A percentile compares a stretch with the other conserved stretches of the same genome.
Conservation (phyloP, 768 basidiomycete genomes). For the Mycena alexandri region DNA sequence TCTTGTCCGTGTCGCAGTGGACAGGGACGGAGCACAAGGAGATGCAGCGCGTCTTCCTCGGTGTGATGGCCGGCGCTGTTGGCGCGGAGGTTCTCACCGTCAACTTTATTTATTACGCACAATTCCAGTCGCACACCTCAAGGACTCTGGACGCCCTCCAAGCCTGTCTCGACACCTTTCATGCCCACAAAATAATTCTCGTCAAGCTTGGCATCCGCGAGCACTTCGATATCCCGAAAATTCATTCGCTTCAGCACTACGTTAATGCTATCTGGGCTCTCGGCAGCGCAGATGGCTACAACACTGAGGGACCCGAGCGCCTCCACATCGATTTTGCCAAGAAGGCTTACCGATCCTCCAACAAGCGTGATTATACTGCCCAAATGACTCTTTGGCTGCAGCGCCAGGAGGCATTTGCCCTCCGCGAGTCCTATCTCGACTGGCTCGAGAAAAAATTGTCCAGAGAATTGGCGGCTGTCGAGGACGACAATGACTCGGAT, state of each 20-base stretch:
- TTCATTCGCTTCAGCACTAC: slow-evolving; percentile 23
- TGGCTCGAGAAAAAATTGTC: slow-evolving; percentile 38
- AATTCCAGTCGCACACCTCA: slow-evolving; percentile 13
- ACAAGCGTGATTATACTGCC: slow-evolving; percentile 39
- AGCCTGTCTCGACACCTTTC: slow-evolving; percentile 14
- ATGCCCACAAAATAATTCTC: slow-evolving; percentile 3
- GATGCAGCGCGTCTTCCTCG: slow-evolving; percentile 41
- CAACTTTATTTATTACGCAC: slow-evolving; percentile 40
- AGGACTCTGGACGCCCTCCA: slow-evolving; percentile 11
- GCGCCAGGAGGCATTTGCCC: slow-evolving; percentile 45
- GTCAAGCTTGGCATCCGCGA: slow-evolving; percentile 21
- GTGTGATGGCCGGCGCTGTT: slow-evolving; percentile 36
- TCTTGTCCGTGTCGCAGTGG: background rate
- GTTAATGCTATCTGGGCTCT: slow-evolving; percentile 2
- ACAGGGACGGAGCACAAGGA: slow-evolving; percentile 17
- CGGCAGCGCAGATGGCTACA: slow-evolving; percentile 23
- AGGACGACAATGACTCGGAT: slow-evolving; percentile 17
- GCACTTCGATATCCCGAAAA: slow-evolving; percentile 27
- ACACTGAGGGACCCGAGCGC: slow-evolving; percentile 35
- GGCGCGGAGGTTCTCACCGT: slow-evolving; percentile 38
- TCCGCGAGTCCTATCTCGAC: slow-evolving; percentile 39
- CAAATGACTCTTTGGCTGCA: slow-evolving; percentile 53
- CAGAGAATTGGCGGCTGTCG: background rate
- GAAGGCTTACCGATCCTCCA: slow-evolving; percentile 33
- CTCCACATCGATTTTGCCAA: slow-evolving; percentile 51